Conservation (phyloP, 108 stramenopile genomes). For the Nannochloropsis gaditana region DNA sequence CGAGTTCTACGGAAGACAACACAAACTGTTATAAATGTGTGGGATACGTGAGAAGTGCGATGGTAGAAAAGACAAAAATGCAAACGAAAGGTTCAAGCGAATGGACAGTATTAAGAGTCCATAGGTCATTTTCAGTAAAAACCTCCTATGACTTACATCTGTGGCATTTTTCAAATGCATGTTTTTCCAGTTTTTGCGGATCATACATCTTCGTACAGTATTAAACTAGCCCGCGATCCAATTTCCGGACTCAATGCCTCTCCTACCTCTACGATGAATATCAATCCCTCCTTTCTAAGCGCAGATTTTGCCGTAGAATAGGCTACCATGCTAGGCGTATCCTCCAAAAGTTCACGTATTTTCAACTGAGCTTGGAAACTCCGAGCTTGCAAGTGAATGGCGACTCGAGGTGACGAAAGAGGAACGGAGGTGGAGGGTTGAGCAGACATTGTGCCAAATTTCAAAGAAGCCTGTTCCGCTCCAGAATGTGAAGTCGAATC, state of each 20-base stretch:
- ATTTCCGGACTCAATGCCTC: constrained; percentile 62
- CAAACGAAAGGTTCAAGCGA: no score
- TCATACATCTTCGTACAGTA: neutral
- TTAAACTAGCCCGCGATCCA: constrained; percentile 53
- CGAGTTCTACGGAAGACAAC: no score
- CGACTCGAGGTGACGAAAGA: constrained; percentile 48
- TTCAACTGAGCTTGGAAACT: constrained; percentile 54
- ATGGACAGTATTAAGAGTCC: no score
- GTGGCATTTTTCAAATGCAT: no score
- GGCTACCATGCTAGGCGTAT: constrained; percentile 63
- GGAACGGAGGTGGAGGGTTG: constrained; percentile 38
- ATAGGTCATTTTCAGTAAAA: no score
- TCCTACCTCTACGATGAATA: constrained; percentile 58
- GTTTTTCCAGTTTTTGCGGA: no score
- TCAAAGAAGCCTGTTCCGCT: neutral
- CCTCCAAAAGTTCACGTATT: constrained; percentile 66
- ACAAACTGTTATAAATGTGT: no score
- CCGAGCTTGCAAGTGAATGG: constrained; percentile 52
- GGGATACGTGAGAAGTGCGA: no score
- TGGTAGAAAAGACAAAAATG: no score
- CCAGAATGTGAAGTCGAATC: neutral
- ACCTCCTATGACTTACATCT: no score
- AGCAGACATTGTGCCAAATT: neutral
- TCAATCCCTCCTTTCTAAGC: constrained; percentile 57
- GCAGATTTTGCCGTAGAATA: constrained; percentile 60